Conservation (phyloP, 2,329 filamentous ascomycete genomes). For the Podosphaera xanthii region DNA sequence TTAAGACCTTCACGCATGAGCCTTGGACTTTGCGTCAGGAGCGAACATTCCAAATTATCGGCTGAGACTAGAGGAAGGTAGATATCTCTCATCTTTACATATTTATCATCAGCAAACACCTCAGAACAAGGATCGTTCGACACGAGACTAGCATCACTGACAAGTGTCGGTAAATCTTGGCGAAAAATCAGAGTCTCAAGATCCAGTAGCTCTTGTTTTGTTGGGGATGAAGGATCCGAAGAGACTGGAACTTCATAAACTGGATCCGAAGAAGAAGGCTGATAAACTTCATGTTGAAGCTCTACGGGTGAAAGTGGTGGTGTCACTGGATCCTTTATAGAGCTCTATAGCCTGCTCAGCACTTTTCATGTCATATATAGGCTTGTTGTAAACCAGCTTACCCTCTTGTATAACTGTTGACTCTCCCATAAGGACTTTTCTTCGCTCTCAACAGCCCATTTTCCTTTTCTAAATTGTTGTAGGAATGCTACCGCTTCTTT, state of each 20-base stretch:
- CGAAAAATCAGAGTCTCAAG: constrained; percentile 13
- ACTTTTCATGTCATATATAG: background rate
- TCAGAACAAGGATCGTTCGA: background rate
- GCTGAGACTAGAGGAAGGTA: constrained; percentile 7
- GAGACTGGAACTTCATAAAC: constrained; percentile 10
- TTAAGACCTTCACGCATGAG: constrained; percentile 9
- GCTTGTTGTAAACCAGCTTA: constrained; percentile 2
- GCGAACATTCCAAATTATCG: constrained; percentile 1
- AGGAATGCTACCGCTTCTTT: constrained; percentile 11
- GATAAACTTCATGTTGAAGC: constrained; percentile 5
- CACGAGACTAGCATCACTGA: constrained; percentile 1
- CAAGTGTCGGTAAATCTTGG: constrained; percentile 11
- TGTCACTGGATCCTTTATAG: constrained; percentile 10
- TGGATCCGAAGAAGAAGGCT: constrained; percentile 10
- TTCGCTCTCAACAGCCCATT: constrained; percentile 9
- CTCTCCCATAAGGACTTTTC: constrained; percentile 6
- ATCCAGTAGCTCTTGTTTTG: constrained; percentile 9
- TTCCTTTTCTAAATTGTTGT: constrained; percentile 4
- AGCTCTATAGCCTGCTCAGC: constrained; percentile 6
- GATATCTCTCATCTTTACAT: constrained; percentile 47
- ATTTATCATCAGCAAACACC: constrained; percentile 21
- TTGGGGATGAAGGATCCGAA: constrained; percentile 10
- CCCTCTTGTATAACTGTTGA: constrained; percentile 9
- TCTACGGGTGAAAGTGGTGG: constrained; percentile 13
- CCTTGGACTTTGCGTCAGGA: constrained; percentile 2